Evolutionary conservation across 2,329 filamentous ascomycete genomes (phyloP).

Genomic region (Arthrinium phaeospermum): DNA sequence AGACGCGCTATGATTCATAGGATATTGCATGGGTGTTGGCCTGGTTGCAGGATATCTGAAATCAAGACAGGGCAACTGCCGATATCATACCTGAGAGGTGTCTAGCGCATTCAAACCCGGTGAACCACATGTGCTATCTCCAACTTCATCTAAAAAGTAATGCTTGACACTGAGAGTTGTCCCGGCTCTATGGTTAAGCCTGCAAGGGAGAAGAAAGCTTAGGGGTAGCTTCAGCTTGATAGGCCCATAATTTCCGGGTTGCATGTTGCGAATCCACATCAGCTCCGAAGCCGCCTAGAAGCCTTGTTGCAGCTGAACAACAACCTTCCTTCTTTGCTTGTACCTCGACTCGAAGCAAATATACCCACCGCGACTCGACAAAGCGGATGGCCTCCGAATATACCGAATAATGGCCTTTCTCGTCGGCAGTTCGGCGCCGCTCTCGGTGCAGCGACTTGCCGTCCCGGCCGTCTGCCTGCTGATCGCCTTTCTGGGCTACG

Average conservation of each 20-base stretch:
- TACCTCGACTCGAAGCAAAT: neutral
- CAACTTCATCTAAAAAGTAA: too few species aligned
- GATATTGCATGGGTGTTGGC: neutral
- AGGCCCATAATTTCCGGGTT: slow-evolving; percentile 11
- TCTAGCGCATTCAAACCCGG: too few species aligned
- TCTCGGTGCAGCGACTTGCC: slow-evolving; percentile 59
- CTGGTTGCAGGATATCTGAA: neutral
- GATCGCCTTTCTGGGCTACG: slow-evolving; percentile 73
- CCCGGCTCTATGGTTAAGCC: neutral
- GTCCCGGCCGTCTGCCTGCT: slow-evolving; percentile 72
- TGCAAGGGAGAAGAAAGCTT: neutral
- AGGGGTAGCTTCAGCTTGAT: neutral
- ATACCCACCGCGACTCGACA: neutral
- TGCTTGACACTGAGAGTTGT: too few species aligned
- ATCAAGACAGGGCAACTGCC: neutral
- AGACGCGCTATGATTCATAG: neutral
- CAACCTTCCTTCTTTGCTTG: neutral
- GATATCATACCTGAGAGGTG: too few species aligned
- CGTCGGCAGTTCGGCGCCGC: slow-evolving; percentile 35
- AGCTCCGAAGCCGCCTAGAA: neutral
- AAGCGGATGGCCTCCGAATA: neutral
- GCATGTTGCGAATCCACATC: neutral
- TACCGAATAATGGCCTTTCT: slow-evolving; percentile 38
- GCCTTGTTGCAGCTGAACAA: neutral
- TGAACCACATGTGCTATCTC: too few species aligned